Base-by-base conservation (phyloP, 768 basidiomycete genomes). In the Basidioascus undulatus region DNA sequence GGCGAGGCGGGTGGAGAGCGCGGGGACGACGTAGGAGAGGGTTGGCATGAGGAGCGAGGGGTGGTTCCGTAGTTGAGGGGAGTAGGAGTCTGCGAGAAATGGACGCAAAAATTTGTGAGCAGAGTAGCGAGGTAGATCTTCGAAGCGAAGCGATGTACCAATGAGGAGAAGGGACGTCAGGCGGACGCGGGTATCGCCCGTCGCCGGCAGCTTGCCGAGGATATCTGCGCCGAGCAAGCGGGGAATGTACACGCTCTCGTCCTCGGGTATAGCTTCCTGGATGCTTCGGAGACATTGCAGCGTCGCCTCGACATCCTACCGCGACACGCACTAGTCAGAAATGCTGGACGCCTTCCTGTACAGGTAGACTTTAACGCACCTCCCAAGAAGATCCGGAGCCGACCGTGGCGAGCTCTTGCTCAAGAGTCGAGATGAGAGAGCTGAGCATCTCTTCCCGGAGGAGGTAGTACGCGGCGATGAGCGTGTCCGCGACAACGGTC, bases 381-480 rank as follows among this genome's bases (percentile, higher is more conserved):
- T 84, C 76, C 81, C 81, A 86, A 26, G 62, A 6, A 53, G 53
- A 34, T 66, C 65, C 12, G n/a, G 42, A 26, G 60, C 57, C 28
- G 6, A 54, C 52, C 5, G 58, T 51, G 1, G 62, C 57, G 11
- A 86, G 58, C 27, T 69, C 65, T 37, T 71, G 65, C 12, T 61
- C 55, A 13, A 79, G 62, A 34, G 75, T 71, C 20, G 66, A 64
- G 30, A 83, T 61, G 47, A 76, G 71, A 51, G 66, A 76, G 1
- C 62, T 65, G 25, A 89, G 64, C 71, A 89, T 76, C 38, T 82
- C 73, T 39, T 79, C 71, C 31, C 83, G 71, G 3, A 92, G 64
- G 25, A 89, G 69, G 53, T 89, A 92, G 51, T 76, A 89, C 77
- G 80, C 79, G 49, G 84, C 86, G 44, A 84, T 74, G 12, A 86